phyloP scores from a whole-genome alignment of 1,284 basidiomycete genomes.

The Rhodotorula sp. region DNA sequence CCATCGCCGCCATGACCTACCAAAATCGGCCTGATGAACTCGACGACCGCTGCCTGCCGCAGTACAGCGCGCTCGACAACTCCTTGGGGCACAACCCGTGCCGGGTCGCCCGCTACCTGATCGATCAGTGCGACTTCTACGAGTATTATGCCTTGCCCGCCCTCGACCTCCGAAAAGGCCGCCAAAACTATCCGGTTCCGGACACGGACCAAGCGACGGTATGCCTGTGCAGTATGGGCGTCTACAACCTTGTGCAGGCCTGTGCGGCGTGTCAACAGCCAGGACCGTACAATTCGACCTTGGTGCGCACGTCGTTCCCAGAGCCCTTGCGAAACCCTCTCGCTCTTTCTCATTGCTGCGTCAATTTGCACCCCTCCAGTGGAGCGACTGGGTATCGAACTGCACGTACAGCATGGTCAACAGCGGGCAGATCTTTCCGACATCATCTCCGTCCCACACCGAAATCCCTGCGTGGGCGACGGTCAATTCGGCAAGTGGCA shows the following conservation, averaged over 20 bases:
- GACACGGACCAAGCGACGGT: conserved; percentile 45
- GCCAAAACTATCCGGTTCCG: conserved; percentile 69
- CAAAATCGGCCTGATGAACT: conserved; percentile 10
- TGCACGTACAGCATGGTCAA: conserved; percentile 29
- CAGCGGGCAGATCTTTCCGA: conserved; percentile 23
- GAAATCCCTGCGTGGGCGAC: conserved; percentile 28
- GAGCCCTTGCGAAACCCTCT: background rate
- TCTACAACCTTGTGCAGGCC: conserved; percentile 36
- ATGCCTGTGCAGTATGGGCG: conserved; percentile 24
- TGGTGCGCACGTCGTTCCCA: conserved; percentile 5
- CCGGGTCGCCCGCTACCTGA: conserved; percentile 57
- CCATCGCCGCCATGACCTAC: background rate
- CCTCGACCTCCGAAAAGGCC: conserved; percentile 67
- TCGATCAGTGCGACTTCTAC: conserved; percentile 57
- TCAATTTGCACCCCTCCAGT: conserved; percentile 1
- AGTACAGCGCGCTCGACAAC: conserved; percentile 66
- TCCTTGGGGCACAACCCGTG: conserved; percentile 47
- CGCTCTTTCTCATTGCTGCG: background rate
- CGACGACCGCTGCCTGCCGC: conserved; percentile 58
- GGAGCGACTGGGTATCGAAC: conserved; percentile 31
- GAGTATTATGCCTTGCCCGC: conserved; percentile 64
- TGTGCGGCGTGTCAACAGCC: conserved; percentile 34
- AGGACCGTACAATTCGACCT: background rate
- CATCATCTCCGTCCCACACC: conserved; percentile 4
- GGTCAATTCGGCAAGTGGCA: conserved; percentile 14